Evolutionary conservation across 2,329 filamentous ascomycete species (phyloP).

Genomic region (Fusarium ramigenum): DNA sequence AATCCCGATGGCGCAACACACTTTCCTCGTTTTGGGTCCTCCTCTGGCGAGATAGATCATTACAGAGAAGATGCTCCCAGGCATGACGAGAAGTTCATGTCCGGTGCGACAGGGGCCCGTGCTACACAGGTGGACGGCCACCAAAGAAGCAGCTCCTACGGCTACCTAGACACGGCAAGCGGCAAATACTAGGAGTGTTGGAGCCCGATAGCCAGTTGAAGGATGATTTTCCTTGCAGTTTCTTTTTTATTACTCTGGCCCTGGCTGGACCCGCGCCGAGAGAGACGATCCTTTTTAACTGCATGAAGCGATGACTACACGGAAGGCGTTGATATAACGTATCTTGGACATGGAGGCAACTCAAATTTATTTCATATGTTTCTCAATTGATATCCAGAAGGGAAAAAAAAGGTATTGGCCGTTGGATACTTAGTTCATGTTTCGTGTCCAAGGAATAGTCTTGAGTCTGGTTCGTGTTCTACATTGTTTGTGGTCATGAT

Average conservation of each 20-base stretch:
- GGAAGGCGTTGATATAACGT: constrained; percentile 22
- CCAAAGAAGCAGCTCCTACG: constrained; percentile 49
- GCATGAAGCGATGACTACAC: constrained; percentile 32
- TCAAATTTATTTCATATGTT: constrained; percentile 28
- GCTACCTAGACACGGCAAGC: constrained; percentile 45
- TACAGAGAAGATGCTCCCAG: constrained; percentile 23
- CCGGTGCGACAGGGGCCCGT: constrained; percentile 36
- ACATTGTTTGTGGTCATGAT: constrained; percentile 37
- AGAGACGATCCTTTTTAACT: constrained; percentile 37
- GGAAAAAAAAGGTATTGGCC: neutral
- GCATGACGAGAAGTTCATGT: constrained; percentile 45
- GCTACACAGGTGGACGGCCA: constrained; percentile 43
- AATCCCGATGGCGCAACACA: constrained; percentile 31
- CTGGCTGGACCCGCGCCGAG: constrained; percentile 42
- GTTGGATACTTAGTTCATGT: constrained; percentile 4
- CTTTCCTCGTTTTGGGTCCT: constrained; percentile 43
- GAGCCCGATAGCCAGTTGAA: constrained; percentile 25
- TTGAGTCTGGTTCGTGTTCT: constrained; percentile 12
- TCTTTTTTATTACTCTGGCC: constrained; percentile 34
- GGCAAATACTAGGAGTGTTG: constrained; percentile 40
- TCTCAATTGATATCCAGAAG: constrained; percentile 15
- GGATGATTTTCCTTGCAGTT: constrained; percentile 25
- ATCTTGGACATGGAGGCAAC: constrained; percentile 33
- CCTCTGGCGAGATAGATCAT: constrained; percentile 34
- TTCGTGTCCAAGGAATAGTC: constrained; percentile 1